Evolutionary conservation across 257 asterid species (phyloP), one percentile per base, ranked within the genome.

Genomic region (Apocynum venetum): DNA sequence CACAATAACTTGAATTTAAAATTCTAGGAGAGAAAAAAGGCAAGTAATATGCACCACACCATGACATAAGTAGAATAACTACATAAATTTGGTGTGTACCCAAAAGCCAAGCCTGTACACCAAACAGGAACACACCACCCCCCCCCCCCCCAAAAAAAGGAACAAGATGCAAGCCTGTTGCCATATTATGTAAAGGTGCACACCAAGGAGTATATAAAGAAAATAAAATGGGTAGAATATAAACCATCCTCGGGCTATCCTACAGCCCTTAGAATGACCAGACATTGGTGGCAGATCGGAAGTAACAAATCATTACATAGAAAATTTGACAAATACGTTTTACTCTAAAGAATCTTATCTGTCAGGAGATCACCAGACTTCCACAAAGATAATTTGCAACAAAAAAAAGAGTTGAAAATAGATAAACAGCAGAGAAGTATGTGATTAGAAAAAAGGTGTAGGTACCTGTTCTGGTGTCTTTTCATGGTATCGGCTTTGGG

Each of bases 401-500:
- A 25, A 25, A 25, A 57, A 57, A 3, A 40, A 20, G 7, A 17
- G 25, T 4, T 46, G 3, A 19, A 46, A 48, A 44, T 17, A 4
- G 65, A 36, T 14, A 31, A 25, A 44, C 48, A 72, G 47, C 6
- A 11, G 35, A 72, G 63, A 61, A 59, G 15, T 19, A 60, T 2
- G 31, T 74, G 40, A 40, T 7, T 46, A 78, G 77, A 53, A 14
- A 46, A 59, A 72, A 20, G 11, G 35, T 8, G 6, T 14, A 66
- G 38, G 72, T 85, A 93, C 99, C 98, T 96, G 98, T 83, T 93
- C 98, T 6, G 97, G 99, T 19, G 99, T 91, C 85, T 96, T 96
- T 85, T 93, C 99, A 47, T 91, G 99, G 80, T 89, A 93, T 76
- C 98, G 88, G 86, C 93, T 90, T 85, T 96, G 99, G 36, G 97